Base-by-base conservation (phyloP, 2,329 filamentous ascomycete species). In the Ustilaginoidea virens region DNA sequence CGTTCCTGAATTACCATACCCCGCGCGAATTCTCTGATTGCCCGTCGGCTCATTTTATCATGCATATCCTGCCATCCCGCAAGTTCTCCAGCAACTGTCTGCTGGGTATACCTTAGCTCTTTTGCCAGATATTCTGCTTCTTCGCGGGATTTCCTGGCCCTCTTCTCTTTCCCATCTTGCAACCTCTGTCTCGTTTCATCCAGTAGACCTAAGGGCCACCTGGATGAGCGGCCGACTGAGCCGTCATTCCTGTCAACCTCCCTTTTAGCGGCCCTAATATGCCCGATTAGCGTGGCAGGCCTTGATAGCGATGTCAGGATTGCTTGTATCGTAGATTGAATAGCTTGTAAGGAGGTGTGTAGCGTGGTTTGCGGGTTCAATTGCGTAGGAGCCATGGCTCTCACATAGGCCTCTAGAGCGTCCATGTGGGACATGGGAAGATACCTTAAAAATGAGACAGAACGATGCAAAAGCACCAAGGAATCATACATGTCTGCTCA, bases 61-160 rank as follows among this genome's bases (percentile, higher is more conserved):
- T 92, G 74, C 58, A 85, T 71, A 23, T 92, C 83, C 45, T 93
- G 86, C 83, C 90, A 98, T 11, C 81, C 85, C 1, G 90, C 90
- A 32, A 98, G 53, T 56, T 98, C 90, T 2, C 74, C 68, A 5
- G 92, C 87, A 15, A 96, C 87, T 10, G 87, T 83, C 51, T 92
- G 82, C 55, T 94, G 87, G 27, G 86, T 93, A 51, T 90, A 93
- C 28, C 83, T 63, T 31, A 98, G 59, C 52, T 98, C 90, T 29
- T 72, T 72, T 0, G 78, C 76, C n/a, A 93, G 54, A 24, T 73
- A 69, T 13, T 76, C 69, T 8, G 81, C 68, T 47, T 94, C 82
- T 12, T 63, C 54, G 37, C 76, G 69, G 14, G 70, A 72, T 37
- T 75, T 74, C 10, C 70, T 66, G 21, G 82, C 80, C 42, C 80